Conservation (phyloP, 768 basidiomycete genomes). For the Coprinellus micaceus region DNA sequence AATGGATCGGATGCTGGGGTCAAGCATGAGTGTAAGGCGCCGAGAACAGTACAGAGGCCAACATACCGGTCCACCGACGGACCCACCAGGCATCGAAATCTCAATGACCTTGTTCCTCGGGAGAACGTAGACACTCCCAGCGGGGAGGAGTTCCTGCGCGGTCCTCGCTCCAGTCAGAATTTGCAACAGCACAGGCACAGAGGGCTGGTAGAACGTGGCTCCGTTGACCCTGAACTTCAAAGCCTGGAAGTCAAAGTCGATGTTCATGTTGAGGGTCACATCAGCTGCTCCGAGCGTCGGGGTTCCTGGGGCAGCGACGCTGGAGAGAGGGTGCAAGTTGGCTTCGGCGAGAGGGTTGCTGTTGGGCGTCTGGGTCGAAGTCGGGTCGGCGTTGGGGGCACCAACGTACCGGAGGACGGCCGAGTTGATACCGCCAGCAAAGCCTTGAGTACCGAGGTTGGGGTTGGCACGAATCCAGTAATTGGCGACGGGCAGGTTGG, state of each 20-base stretch:
- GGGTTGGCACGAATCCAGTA: constrained; percentile 37
- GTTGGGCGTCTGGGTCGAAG: constrained; percentile 18
- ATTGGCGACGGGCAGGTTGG: constrained; percentile 20
- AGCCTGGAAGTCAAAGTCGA: constrained; percentile 4
- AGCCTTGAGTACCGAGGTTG: constrained; percentile 1
- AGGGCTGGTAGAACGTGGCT: constrained; percentile 26
- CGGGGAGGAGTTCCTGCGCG: constrained; percentile 32
- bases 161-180: constrained; percentile 36
- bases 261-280: constrained; percentile 23
- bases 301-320: neutral
- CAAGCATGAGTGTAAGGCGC: neutral
- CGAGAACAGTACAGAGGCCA: neutral
- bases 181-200: constrained; percentile 42
- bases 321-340: constrained; percentile 16
- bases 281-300: constrained; percentile 20
- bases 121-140: constrained; percentile 39
- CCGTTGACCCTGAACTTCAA: constrained; percentile 24
- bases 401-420: constrained; percentile 42
- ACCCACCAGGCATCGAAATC: constrained; percentile 29
- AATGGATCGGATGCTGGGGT: constrained; percentile 41
- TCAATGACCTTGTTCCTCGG: constrained; percentile 41
- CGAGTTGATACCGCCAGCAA: constrained; percentile 29
- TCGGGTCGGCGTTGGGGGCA: constrained; percentile 34
- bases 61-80: constrained; percentile 31
- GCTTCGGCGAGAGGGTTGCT: constrained; percentile 26